phyloP scores from a whole-genome alignment of 352 stramenopile species.

The Globisporangium viniferum region DNA sequence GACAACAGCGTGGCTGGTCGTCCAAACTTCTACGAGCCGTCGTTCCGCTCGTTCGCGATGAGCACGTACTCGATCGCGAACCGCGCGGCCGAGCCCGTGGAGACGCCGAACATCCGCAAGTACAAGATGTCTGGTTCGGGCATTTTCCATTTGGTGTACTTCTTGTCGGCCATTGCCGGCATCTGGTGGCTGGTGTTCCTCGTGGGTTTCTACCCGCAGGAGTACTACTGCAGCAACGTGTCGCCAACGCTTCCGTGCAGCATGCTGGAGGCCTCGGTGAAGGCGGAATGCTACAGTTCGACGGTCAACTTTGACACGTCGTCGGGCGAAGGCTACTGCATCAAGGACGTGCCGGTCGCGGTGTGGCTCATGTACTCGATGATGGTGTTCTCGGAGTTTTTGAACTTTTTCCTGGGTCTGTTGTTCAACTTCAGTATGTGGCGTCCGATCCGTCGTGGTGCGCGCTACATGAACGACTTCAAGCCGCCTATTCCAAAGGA shows the following conservation, averaged over 20 bases:
- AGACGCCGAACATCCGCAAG: slow-evolving; percentile 89
- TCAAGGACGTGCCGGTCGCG: slow-evolving; percentile 54
- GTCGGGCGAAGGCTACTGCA: slow-evolving; percentile 77
- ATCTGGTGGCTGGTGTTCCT: slow-evolving; percentile 82
- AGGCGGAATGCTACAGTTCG: slow-evolving; percentile 53
- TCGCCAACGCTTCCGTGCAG: slow-evolving; percentile 70
- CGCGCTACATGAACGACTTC: slow-evolving; percentile 88
- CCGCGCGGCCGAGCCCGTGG: slow-evolving; percentile 78
- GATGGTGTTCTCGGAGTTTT: slow-evolving; percentile 85
- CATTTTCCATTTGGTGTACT: slow-evolving; percentile 88
- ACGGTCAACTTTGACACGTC: slow-evolving; percentile 66
- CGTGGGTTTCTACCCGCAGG: slow-evolving; percentile 77
- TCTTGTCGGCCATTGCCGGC: slow-evolving; percentile 56
- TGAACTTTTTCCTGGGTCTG: slow-evolving; percentile 85
- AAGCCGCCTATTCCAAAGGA: slow-evolving; percentile 87
- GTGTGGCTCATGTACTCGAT: slow-evolving; percentile 85
- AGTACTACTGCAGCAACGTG: slow-evolving; percentile 73
- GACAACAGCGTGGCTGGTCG: slow-evolving; percentile 55
- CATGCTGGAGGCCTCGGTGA: slow-evolving; percentile 47
- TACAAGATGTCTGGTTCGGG: slow-evolving; percentile 87
- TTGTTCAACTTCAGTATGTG: slow-evolving; percentile 92
- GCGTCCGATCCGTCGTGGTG: slow-evolving; percentile 83
- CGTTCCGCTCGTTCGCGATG: slow-evolving; percentile 89
- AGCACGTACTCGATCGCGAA: slow-evolving; percentile 88
- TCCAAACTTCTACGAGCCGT: slow-evolving; percentile 86